Percentiles rank a stretch among this genome's conserved stretches.
Evolutionary conservation across 192 early-diverging fungal species (phyloP).

Genomic region (Glomus cerebriforme): DNA sequence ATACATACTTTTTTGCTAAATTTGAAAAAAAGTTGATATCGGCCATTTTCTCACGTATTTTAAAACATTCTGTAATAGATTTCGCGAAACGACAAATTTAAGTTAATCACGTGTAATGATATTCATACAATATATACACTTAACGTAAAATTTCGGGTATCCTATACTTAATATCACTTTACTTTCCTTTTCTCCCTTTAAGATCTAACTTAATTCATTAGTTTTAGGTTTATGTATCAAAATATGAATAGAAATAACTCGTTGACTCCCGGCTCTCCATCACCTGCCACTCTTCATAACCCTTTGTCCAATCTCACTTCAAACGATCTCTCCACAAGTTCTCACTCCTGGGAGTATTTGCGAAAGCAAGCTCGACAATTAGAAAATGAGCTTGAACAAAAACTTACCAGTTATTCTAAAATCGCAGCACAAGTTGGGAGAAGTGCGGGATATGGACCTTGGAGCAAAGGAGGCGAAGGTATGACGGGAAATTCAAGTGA

Average conservation of each 20-base stretch:
- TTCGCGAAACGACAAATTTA: no score
- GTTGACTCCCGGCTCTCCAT: background rate
- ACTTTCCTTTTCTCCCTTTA: no score
- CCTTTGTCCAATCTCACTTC: background rate
- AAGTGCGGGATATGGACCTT: conserved; percentile 32
- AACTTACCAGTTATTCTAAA: conserved; percentile 60
- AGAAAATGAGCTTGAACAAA: conserved; percentile 72
- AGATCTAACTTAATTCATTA: no score
- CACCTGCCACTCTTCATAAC: background rate
- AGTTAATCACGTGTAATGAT: no score
- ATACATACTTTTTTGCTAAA: background rate
- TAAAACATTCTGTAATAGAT: no score
- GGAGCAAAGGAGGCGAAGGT: conserved; percentile 5
- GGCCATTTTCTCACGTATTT: background rate
- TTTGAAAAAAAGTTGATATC: background rate
- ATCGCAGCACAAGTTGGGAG: conserved; percentile 36
- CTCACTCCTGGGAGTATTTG: conserved; percentile 66
- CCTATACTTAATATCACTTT: no score
- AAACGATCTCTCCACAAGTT: background rate
- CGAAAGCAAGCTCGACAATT: conserved; percentile 70
- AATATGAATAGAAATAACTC: background rate
- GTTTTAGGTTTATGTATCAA: background rate
- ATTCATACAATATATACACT: no score
- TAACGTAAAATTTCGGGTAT: no score
- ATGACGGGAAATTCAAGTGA: conserved; percentile 34